A percentile compares a stretch with the other conserved stretches of the same genome.
phyloP scores from a whole-genome alignment of 495 filamentous ascomycete genomes.

The Penicillium alfredii region DNA sequence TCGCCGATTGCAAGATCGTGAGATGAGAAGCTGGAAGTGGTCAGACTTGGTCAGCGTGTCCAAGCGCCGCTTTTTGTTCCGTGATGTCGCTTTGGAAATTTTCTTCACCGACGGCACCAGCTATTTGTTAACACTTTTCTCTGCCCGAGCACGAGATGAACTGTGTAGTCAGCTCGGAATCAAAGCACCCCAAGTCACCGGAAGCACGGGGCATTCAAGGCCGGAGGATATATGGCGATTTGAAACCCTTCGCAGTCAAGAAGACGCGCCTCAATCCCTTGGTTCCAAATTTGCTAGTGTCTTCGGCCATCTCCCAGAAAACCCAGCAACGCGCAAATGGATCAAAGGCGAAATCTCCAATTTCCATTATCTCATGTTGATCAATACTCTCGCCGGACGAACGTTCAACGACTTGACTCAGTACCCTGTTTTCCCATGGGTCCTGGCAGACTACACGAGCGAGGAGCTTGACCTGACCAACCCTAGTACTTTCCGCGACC shows the following conservation, averaged over 20 bases:
- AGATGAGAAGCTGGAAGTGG: conserved; percentile 89
- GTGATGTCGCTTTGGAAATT: conserved; percentile 89
- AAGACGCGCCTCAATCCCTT: conserved; percentile 75
- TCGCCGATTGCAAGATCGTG: conserved; percentile 58
- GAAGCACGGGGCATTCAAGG: conserved; percentile 44
- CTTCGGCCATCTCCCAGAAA: conserved; percentile 66
- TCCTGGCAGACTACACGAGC: conserved; percentile 91
- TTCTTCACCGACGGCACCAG: conserved; percentile 97
- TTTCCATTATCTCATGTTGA: conserved; percentile 96
- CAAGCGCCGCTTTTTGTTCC: conserved; percentile 89
- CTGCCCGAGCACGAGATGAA: conserved; percentile 65
- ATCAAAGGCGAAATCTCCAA: conserved; percentile 92
- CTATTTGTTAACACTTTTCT: conserved; percentile 81
- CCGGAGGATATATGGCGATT: conserved; percentile 78
- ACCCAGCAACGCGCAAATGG: conserved; percentile 87
- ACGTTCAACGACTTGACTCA: conserved; percentile 98
- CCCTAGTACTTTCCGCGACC: conserved; percentile 77
- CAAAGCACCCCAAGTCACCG: conserved; percentile 72
- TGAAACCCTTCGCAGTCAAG: conserved; percentile 74
- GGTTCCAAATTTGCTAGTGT: conserved; percentile 93
- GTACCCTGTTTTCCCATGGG: conserved; percentile 97
- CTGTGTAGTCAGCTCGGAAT: conserved; percentile 64
- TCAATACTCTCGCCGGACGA: conserved; percentile 94
- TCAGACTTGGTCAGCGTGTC: conserved; percentile 93
- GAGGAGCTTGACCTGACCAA: conserved; percentile 86